phyloP scores from a whole-genome alignment of 2,329 filamentous ascomycete species.

The Fusarium paranaense region DNA sequence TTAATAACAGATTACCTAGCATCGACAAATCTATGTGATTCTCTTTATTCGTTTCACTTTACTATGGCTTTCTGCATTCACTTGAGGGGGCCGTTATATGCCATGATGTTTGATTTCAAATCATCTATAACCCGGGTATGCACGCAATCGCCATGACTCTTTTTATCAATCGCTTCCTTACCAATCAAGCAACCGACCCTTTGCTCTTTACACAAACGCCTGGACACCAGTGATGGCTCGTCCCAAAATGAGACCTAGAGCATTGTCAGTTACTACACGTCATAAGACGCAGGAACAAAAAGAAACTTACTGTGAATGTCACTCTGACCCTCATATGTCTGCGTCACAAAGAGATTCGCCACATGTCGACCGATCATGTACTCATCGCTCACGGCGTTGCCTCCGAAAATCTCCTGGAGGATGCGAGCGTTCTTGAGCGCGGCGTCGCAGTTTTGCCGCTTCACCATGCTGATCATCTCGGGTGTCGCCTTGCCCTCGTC shows the following conservation, averaged over 20 bases:
- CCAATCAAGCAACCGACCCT: constrained; percentile 7
- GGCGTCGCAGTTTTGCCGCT: constrained; percentile 96
- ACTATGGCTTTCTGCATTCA: neutral
- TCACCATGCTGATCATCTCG: constrained; percentile 98
- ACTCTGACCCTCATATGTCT: constrained; percentile 98
- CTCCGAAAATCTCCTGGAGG: constrained; percentile 95
- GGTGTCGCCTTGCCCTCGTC: constrained; percentile 88
- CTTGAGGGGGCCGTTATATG: neutral
- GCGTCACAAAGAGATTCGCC: constrained; percentile 94
- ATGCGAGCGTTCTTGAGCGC: constrained; percentile 82
- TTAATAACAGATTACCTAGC: constrained; percentile 1
- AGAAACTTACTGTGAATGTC: constrained; percentile 90
- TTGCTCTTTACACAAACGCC: constrained; percentile 72
- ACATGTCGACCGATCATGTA: constrained; percentile 96
- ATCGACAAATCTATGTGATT: neutral
- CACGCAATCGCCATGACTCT: constrained; percentile 4
- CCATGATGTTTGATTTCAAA: constrained; percentile 30
- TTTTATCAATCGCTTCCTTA: constrained; percentile 20
- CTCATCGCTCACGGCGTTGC: constrained; percentile 98
- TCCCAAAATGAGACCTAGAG: constrained; percentile 74
- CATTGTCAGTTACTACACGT: constrained; percentile 43
- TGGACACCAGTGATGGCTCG: constrained; percentile 80
- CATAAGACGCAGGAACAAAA: neutral
- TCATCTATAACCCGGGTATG: constrained; percentile 29
- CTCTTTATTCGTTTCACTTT: neutral